Base-by-base conservation (phyloP, 169 alveolate species). In the Besnoitia besnoiti region DNA sequence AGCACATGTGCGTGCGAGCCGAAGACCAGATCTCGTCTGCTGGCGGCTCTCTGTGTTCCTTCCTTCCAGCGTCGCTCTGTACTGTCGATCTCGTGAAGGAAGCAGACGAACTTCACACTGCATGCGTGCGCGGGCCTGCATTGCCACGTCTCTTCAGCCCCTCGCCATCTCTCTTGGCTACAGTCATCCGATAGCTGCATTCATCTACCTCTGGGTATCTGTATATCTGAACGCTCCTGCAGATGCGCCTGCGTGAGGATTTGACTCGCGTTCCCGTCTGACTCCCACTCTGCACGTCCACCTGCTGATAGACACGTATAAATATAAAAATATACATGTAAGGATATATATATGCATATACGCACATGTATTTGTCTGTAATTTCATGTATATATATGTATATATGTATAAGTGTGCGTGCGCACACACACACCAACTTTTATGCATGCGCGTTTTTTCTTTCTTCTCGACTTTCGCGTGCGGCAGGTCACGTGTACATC, bases 401-500 rank as follows among this genome's bases (percentile, higher is more conserved):
- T 88, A 62, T 88, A 33, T 33, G n/a, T 62, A 8, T 62, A 30
- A 62, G 42, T 5, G 77, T n/a, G 12, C n/a, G 7, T 7, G 12
- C 12, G 33, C n/a, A 62, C 39, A 30, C 12, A 21, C 39, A 27
- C 77, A 27, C 77, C 37, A 10, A 8, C 39, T 30, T 62, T 21
- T 30, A 8, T 49, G 55, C 55, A 49, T 5, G 55, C 5, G 55
- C 55, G 55, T 5, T 49, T 7, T 30, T 7, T 61, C 76, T 7
- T 61, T n/a, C 19, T 19, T 61, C 33, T 30, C 10, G 10, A 5
- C 40, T 7, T 61, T 8, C 33, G 5, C 10, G 40, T 61, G 12
- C 76, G n/a, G 67, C 90, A 88, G 92, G 92, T 0, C 85, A 88
- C 67, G 75, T 88, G 75, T 97, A 96, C 91, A 97, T 97, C 50